Percentiles rank a stretch among this genome's conserved stretches.
These are phyloP conservation scores for Phytomonas sp. DNA, from an alignment of 208 protist species.

Conservation along the genomic window DNA sequence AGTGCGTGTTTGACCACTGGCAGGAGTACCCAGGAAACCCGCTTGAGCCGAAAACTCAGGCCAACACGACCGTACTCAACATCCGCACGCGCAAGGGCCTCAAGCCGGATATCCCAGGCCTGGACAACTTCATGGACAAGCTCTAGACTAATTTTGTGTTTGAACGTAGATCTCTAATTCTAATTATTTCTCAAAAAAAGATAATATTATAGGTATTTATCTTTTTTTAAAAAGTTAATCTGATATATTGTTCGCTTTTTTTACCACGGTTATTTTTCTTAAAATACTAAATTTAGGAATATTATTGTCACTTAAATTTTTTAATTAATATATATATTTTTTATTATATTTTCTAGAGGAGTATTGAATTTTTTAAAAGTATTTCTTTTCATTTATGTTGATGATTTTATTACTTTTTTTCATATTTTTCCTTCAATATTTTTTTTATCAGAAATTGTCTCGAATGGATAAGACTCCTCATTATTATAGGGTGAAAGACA, in stretches of 20 bases:
- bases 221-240: conserved; percentile 9
- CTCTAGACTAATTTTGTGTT: conserved; percentile 56
- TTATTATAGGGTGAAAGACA: conserved; percentile 57
- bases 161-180: background rate
- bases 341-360: conserved; percentile 6
- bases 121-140: conserved; percentile 94
- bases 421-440: conserved; percentile 6
- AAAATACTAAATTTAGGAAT: no score
- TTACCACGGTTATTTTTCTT: conserved; percentile 1
- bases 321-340: conserved; percentile 11
- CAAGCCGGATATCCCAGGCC: conserved; percentile 85
- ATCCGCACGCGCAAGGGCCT: conserved; percentile 97
- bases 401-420: conserved; percentile 5
- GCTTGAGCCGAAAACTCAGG: conserved; percentile 53
- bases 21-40: conserved; percentile 83
- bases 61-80: conserved; percentile 59
- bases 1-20: conserved; percentile 99
- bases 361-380: conserved; percentile 11
- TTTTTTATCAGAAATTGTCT: background rate
- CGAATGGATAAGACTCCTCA: conserved; percentile 44
- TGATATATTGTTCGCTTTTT: conserved; percentile 4
- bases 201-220: conserved; percentile 1
- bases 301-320: no score
- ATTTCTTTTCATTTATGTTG: conserved; percentile 10
- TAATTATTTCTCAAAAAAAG: conserved; percentile 1